These are phyloP conservation scores for Xylariaceae sp. DNA, from an alignment of 2,329 filamentous ascomycete genomes.

Conservation along the genomic window DNA sequence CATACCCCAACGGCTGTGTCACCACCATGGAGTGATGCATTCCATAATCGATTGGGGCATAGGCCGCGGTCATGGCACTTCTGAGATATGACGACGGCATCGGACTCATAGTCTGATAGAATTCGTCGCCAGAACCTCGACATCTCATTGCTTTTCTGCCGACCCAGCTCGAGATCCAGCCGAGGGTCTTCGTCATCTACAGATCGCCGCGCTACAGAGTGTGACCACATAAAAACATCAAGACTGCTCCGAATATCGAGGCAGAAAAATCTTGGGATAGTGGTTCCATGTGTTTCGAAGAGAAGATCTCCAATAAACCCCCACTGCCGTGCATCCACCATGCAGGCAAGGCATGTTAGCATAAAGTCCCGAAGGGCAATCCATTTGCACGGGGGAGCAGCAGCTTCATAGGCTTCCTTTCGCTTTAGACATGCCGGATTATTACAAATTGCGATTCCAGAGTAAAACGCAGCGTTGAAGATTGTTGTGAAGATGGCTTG, in stretches of 20 bases:
- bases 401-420: not conserved
- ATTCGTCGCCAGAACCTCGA: conserved; percentile 4
- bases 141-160: conserved; percentile 3
- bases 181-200: not conserved
- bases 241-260: not conserved
- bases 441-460: not conserved
- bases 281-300: not conserved
- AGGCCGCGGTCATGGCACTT: conserved; percentile 1
- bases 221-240: conserved; percentile 5
- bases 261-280: not conserved
- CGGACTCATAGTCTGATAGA: not conserved
- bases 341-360: conserved; percentile 4
- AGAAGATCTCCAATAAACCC: not conserved
- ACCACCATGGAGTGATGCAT: not conserved
- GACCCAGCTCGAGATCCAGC: conserved; percentile 2
- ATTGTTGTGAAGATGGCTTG: not conserved
- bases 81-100: conserved; percentile 2
- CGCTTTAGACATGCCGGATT: conserved; percentile 5
- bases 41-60: conserved; percentile 11
- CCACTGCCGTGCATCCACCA: not conserved
- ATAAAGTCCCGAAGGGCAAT: conserved; percentile 1
- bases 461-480: conserved; percentile 2
- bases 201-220: not conserved
- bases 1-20: not conserved
- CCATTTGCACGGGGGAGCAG: conserved; percentile 1